phyloP scores from a whole-genome alignment of 768 basidiomycete species.

The Mycena crocata region DNA sequence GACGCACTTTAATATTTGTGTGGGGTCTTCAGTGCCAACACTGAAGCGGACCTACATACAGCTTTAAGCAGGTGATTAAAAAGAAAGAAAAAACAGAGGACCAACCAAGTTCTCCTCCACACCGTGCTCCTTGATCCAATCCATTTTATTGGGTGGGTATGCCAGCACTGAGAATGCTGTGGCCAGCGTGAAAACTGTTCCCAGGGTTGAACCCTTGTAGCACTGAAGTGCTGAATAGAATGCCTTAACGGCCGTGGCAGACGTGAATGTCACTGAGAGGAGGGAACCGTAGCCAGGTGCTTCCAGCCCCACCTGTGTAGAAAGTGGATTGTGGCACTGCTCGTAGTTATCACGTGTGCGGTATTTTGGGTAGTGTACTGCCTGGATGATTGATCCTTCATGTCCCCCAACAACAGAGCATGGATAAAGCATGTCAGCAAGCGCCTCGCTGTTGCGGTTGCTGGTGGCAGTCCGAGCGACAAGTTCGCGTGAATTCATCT shows the following conservation, averaged over 20 bases:
- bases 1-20: slow-evolving; percentile 52
- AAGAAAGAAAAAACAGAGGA: neutral
- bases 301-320: slow-evolving; percentile 29
- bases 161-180: slow-evolving; percentile 64
- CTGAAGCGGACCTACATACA: slow-evolving; percentile 55
- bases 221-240: slow-evolving; percentile 60
- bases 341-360: slow-evolving; percentile 55
- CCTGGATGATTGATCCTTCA: slow-evolving; percentile 47
- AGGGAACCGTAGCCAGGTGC: slow-evolving; percentile 49
- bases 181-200: slow-evolving; percentile 66
- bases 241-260: slow-evolving; percentile 50
- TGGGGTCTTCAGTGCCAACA: slow-evolving; percentile 58
- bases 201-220: slow-evolving; percentile 60
- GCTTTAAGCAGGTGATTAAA: neutral
- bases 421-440: slow-evolving; percentile 55
- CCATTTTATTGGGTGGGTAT: slow-evolving; percentile 58
- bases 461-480: slow-evolving; percentile 53
- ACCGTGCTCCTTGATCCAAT: slow-evolving; percentile 60
- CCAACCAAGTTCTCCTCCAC: slow-evolving; percentile 50
- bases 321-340: slow-evolving; percentile 39
- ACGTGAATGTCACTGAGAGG: slow-evolving; percentile 58
- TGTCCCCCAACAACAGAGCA: slow-evolving; percentile 35
- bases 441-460: slow-evolving; percentile 58
- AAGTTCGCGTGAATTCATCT: slow-evolving; percentile 66
- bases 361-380: slow-evolving; percentile 50